Evolutionary conservation across 2,329 filamentous ascomycete species (phyloP).

Genomic region (Tolypocladium sp.): DNA sequence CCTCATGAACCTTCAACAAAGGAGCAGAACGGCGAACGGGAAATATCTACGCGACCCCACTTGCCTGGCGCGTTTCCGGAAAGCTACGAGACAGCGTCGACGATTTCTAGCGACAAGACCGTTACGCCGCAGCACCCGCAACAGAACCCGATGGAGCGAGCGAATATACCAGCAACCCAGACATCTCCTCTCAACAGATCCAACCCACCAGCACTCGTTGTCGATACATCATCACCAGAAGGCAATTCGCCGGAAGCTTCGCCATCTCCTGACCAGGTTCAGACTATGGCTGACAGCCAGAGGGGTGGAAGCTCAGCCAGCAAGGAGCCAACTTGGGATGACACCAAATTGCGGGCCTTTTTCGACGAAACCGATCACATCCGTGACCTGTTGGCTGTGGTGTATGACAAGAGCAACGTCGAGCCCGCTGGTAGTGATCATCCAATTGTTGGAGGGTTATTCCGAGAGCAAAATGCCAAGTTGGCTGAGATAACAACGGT

Average conservation of each 20-base stretch:
- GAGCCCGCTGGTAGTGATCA: constrained; percentile 74
- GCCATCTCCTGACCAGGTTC: constrained; percentile 52
- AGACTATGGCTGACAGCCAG: constrained; percentile 29
- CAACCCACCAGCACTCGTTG: constrained; percentile 57
- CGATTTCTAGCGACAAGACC: constrained; percentile 22
- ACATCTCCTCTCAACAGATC: constrained; percentile 23
- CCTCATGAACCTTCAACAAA: constrained; percentile 6
- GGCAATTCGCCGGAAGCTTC: constrained; percentile 55
- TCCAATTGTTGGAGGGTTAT: constrained; percentile 70
- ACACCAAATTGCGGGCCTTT: constrained; percentile 76
- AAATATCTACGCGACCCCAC: constrained; percentile 19
- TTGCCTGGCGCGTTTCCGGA: constrained; percentile 32
- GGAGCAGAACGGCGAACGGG: constrained; percentile 10
- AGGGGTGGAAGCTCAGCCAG: constrained; percentile 27
- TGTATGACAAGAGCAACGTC: constrained; percentile 85
- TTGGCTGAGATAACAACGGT: constrained; percentile 77
- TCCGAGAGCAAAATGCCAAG: constrained; percentile 78
- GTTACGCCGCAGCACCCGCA: constrained; percentile 11
- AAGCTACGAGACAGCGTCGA: constrained; percentile 24
- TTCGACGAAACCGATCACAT: constrained; percentile 86
- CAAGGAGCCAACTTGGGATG: constrained; percentile 63
- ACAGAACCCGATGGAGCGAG: constrained; percentile 12
- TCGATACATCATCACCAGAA: constrained; percentile 63
- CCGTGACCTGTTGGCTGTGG: constrained; percentile 79
- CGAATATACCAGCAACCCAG: neutral